Evolutionary conservation across 1,139 yeast species (phyloP), one percentile per base, ranked within the genome.

Genomic region (Geotrichum phurueaensis): DNA sequence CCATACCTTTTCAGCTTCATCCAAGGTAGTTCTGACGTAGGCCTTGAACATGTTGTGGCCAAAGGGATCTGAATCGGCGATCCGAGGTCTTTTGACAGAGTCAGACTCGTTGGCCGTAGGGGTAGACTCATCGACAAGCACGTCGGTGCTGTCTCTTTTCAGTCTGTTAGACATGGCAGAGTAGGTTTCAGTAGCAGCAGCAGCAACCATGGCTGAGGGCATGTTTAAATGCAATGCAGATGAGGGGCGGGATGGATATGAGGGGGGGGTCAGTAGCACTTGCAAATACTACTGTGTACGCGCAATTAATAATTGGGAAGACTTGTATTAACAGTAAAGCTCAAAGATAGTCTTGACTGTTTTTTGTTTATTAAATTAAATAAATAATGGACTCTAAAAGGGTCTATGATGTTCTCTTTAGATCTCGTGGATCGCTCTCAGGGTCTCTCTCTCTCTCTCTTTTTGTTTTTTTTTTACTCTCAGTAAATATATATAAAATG

Each of bases 1-100:
- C 74, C 79, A 79, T 81, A 78, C 82, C 75, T 66, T 81, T 64
- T 86, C 91, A 69, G 87, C 76, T 60, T 87, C 83, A 58, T 85
- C 87, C 66, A 89, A 76, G 47, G 95, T 95, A 61, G 88, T 81
- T 66, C 80, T 81, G 39, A 87, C 84, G 70, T 81, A 83, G 53
- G 87, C 79, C 58, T 80, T 75, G 73, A 85, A 87, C 82, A 87
- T 80, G 70, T 83, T 80, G 60, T 81, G 51, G 20, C 57, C 61
- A 55, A 59, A 59, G n/a, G 52, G 39, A 23, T 55, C 25, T 50
- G 51, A 43, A 23, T 39, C 47, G 22, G 43, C 43, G 54, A 50
- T 48, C 7, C 33, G 25, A 25, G 54, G 50, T 31, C 52, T 43
- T 36, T 59, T 59, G 49, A 47, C 52, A 3, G 53, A 15, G 23